Conservation (phyloP, 345 rosid species). For the Brassica juncea region DNA sequence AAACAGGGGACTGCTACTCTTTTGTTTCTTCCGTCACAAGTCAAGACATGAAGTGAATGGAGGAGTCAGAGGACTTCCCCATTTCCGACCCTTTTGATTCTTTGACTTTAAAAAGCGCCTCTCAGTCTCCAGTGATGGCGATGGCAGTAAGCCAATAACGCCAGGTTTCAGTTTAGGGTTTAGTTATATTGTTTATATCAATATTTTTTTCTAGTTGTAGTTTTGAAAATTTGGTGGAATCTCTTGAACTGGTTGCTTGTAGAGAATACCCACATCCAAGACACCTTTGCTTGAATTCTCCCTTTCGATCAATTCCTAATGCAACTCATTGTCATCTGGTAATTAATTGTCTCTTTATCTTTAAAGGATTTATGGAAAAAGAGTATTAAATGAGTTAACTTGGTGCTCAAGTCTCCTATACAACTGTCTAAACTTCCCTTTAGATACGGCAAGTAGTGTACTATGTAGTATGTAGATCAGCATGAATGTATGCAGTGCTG, state of each 20-base stretch:
- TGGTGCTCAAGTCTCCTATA: not conserved
- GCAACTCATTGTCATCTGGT: conserved; percentile 53
- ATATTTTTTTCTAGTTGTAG: not conserved
- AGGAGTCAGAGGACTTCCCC: conserved; percentile 50
- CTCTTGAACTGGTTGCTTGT: conserved; percentile 44
- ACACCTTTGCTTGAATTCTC: conserved; percentile 56
- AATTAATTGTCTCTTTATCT: not conserved
- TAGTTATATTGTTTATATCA: not conserved
- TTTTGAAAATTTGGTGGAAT: not conserved
- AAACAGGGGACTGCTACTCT: too few species aligned
- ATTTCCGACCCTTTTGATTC: conserved; percentile 57
- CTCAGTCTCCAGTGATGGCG: too few species aligned
- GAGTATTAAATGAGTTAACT: not conserved
- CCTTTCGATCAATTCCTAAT: conserved; percentile 57
- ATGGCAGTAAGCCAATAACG: not conserved
- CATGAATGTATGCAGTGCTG: conserved; percentile 59
- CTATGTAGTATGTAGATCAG: not conserved
- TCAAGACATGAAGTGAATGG: conserved; percentile 29
- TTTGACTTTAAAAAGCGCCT: conserved; percentile 10
- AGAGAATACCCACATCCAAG: conserved; percentile 85
- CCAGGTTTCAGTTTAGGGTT: not conserved
- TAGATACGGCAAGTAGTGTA: not conserved
- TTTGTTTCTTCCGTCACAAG: not conserved
- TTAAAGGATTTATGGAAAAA: not conserved
- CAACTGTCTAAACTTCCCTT: not conserved